Evolutionary conservation across 495 filamentous ascomycete genomes (phyloP).

Genomic region (Tuber brumale): DNA sequence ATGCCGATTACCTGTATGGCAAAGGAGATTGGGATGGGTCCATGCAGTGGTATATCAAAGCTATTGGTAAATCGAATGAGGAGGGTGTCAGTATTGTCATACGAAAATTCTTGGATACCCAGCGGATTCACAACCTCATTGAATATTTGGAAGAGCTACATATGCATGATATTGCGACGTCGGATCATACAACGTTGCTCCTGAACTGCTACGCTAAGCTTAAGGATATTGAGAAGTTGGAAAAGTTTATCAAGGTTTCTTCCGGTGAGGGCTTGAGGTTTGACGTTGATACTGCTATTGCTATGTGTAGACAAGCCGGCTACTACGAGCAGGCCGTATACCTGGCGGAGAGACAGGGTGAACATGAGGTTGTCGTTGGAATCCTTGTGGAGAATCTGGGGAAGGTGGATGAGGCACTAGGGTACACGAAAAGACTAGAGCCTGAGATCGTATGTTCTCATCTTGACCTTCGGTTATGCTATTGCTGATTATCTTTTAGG

Average conservation of each 20-base stretch:
- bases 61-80: conserved; percentile 58
- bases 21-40: conserved; percentile 91
- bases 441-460: conserved; percentile 61
- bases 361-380: conserved; percentile 88
- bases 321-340: conserved; percentile 96
- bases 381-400: conserved; percentile 93
- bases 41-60: conserved; percentile 96
- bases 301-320: conserved; percentile 96
- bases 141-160: conserved; percentile 96
- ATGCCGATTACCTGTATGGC: conserved; percentile 92
- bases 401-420: conserved; percentile 74
- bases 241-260: conserved; percentile 76
- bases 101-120: conserved; percentile 64
- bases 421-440: conserved; percentile 83
- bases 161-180: conserved; percentile 84
- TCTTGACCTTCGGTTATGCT: not conserved
- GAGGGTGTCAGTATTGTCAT: conserved; percentile 42
- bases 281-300: conserved; percentile 92
- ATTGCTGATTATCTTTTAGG: conserved; percentile 48
- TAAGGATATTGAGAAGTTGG: conserved; percentile 90
- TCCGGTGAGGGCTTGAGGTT: conserved; percentile 92
- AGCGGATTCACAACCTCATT: conserved; percentile 93
- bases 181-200: conserved; percentile 91
- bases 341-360: conserved; percentile 85
- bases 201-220: conserved; percentile 97